Evolutionary conservation across 257 asterid genomes (phyloP), one percentile per base, ranked within the genome.

Genomic region (Penstemon eatonii): DNA sequence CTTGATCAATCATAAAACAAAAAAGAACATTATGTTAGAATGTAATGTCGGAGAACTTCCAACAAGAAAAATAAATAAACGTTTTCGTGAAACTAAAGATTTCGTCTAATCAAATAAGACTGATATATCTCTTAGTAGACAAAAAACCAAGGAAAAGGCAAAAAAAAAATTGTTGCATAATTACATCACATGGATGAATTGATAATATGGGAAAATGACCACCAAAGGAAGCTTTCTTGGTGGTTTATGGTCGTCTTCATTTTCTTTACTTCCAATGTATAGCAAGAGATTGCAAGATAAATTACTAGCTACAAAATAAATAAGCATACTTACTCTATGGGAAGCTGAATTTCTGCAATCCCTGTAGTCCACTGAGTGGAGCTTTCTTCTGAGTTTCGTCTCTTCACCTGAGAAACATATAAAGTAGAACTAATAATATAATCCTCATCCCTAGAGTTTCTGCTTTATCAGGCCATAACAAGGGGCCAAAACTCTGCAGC

Each of bases 311-410:
- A 46, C 19, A 68, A 72, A 13, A 62, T 9, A 63, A 58, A 60
- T 33, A 67, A 65, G 56, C 88, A 19, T 89, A 93, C 99, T 93
- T 89, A 93, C 99, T 93, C 99, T 71, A 93, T 90, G 8, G 99
- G 97, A 76, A 93, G 97, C 80, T 93, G 99, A 68, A 93, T 70
- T 85, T 93, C 99, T 57, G 99, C 97, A 65, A 93, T 93, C 69
- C 99, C 99, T 8, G 99, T 93, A 33, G 99, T 93, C 99, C 99
- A 93, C 79, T 93, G 99, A 39, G 99, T 93, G 68, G 99, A 90
- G 84, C 89, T 89, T 73, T 93, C 99, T 67, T 84, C 90, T 56
- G 99, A 87, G 72, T 80, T 90, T 74, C 96, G 89, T 80, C 81
- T 85, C 87, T 84, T 90, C 78, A 89, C 98, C 98, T 91, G 80